Percentiles rank a stretch among this genome's conserved stretches.
Conservation (phyloP, 1,139 yeast genomes). For the Yamadazyma jaroonii region DNA sequence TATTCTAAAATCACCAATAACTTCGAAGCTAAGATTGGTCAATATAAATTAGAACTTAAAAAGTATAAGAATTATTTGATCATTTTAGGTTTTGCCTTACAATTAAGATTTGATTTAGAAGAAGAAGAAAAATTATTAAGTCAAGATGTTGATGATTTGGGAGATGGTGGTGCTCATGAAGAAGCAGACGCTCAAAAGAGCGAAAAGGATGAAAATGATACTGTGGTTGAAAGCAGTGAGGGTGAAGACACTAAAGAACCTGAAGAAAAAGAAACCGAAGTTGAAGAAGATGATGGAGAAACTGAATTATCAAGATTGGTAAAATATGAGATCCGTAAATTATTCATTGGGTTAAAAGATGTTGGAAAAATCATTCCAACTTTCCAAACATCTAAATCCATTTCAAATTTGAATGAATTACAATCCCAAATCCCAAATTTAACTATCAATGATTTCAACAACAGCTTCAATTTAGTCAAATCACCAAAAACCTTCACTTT, state of each 20-base stretch:
- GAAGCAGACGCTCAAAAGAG: slow-evolving; percentile 4
- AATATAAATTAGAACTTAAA: slow-evolving; percentile 43
- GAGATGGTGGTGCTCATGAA: not conserved
- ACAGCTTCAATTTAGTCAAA: slow-evolving; percentile 32
- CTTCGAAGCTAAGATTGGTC: slow-evolving; percentile 38
- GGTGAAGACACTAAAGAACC: not conserved
- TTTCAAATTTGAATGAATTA: slow-evolving; percentile 26
- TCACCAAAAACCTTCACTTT: slow-evolving; percentile 45
- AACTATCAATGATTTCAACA: slow-evolving; percentile 16
- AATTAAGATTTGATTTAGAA: slow-evolving; percentile 43
- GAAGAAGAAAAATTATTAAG: slow-evolving; percentile 23
- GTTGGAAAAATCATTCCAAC: slow-evolving; percentile 39
- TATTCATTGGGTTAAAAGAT: slow-evolving; percentile 35
- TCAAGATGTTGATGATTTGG: slow-evolving; percentile 3
- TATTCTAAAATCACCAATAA: slow-evolving; percentile 34
- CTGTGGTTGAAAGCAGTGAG: not conserved
- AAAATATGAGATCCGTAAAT: slow-evolving; percentile 35
- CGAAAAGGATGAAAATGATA: not conserved
- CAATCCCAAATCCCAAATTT: slow-evolving; percentile 18
- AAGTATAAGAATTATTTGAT: slow-evolving; percentile 47
- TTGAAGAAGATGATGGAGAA: slow-evolving; percentile 17
- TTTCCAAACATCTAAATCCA: slow-evolving; percentile 32
- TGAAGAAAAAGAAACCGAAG: slow-evolving; percentile 1
- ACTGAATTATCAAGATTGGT: slow-evolving; percentile 35
- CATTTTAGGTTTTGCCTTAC: slow-evolving; percentile 47